Conservation (phyloP, 2,329 filamentous ascomycete species). For the Bisporella sp. region DNA sequence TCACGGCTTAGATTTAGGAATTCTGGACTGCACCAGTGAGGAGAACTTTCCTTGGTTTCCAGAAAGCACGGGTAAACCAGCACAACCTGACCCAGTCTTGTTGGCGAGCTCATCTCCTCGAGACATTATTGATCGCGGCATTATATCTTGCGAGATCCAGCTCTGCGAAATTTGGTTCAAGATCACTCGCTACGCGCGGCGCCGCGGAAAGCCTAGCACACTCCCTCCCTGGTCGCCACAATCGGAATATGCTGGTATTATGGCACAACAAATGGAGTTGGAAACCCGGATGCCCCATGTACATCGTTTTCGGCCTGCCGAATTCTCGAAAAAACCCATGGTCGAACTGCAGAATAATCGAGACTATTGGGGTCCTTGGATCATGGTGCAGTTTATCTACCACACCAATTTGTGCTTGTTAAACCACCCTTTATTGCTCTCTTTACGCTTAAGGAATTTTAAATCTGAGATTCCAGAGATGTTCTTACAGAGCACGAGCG, state of each 20-base stretch:
- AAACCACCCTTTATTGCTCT: slow-evolving; percentile 47
- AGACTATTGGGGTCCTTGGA: slow-evolving; percentile 46
- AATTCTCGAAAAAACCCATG: slow-evolving; percentile 34
- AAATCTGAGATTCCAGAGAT: slow-evolving; percentile 45
- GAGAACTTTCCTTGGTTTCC: slow-evolving; percentile 32
- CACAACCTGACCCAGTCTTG: not conserved
- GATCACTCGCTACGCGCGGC: slow-evolving; percentile 39
- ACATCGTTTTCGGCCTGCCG: slow-evolving; percentile 42
- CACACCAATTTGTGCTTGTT: slow-evolving; percentile 45
- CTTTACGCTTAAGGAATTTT: slow-evolving; percentile 44
- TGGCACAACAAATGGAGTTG: slow-evolving; percentile 42
- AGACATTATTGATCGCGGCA: slow-evolving; percentile 29
- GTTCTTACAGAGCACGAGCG: slow-evolving; percentile 46
- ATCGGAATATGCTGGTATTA: slow-evolving; percentile 44
- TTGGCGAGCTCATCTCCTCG: slow-evolving; percentile 10
- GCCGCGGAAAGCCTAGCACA: slow-evolving; percentile 35
- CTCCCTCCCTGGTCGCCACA: slow-evolving; percentile 41
- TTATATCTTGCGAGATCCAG: slow-evolving; percentile 38
- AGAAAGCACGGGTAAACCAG: slow-evolving; percentile 26
- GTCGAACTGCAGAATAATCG: slow-evolving; percentile 37
- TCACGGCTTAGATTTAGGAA: slow-evolving; percentile 31
- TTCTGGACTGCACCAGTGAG: slow-evolving; percentile 31
- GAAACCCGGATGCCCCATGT: slow-evolving; percentile 43
- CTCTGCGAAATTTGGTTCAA: slow-evolving; percentile 42
- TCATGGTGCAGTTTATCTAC: slow-evolving; percentile 45